These are phyloP conservation scores for Eucalyptus paniculata DNA, from an alignment of 345 rosid genomes.

Conservation along the genomic window DNA sequence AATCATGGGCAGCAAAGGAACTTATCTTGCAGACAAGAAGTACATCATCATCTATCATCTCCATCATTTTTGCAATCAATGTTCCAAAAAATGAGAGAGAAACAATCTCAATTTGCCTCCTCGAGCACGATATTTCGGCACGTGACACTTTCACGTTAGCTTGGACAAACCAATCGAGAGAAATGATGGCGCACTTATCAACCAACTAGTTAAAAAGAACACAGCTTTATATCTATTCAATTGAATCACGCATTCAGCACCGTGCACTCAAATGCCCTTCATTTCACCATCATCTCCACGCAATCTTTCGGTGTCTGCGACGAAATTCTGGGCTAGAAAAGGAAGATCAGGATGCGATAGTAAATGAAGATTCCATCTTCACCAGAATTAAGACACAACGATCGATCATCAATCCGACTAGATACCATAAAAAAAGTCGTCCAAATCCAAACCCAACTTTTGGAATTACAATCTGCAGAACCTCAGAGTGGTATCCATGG, in stretches of 20 bases:
- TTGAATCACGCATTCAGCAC: background rate
- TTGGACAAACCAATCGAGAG: background rate
- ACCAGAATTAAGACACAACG: background rate
- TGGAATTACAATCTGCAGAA: background rate
- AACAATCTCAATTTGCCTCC: background rate
- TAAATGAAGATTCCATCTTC: background rate
- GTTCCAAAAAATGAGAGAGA: background rate
- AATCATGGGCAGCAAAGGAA: background rate
- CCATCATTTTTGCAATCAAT: background rate
- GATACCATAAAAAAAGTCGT: background rate
- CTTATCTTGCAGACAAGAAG: background rate
- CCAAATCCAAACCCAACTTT: background rate
- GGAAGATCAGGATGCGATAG: background rate
- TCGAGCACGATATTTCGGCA: background rate
- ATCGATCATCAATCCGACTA: background rate
- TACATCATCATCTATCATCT: background rate
- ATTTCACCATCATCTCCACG: background rate
- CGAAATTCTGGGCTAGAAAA: background rate
- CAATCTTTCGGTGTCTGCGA: background rate
- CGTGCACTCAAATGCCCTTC: background rate
- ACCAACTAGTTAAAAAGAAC: background rate
- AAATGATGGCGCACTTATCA: background rate
- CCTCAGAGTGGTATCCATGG: background rate
- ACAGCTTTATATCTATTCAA: background rate
- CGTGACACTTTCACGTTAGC: background rate